Conservation (phyloP, 805 yeast species). For the Saccharomycopsis olivae region DNA sequence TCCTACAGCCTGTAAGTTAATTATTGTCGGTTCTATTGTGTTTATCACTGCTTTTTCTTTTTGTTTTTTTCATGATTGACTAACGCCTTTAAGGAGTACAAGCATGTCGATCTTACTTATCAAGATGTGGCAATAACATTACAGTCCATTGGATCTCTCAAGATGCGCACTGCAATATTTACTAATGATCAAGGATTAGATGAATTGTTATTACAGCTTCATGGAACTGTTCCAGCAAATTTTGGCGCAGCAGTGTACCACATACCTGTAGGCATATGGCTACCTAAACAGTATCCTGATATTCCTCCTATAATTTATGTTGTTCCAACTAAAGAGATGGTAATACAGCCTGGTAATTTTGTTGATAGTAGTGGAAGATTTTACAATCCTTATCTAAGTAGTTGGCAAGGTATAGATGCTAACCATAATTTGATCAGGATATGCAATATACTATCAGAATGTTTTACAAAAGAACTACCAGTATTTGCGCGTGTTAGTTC, state of each 20-base stretch:
- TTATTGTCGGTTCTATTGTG: no score
- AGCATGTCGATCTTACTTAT: slow-evolving; percentile 46
- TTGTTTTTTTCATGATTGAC: background rate
- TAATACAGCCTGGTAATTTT: slow-evolving; percentile 48
- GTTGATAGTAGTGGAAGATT: slow-evolving; percentile 64
- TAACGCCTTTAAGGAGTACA: slow-evolving; percentile 39
- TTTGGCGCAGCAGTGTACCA: slow-evolving; percentile 24
- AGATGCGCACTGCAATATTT: slow-evolving; percentile 59
- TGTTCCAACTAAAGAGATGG: slow-evolving; percentile 34
- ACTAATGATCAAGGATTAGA: slow-evolving; percentile 49
- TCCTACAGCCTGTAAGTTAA: slow-evolving; percentile 36
- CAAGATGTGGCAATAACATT: slow-evolving; percentile 50
- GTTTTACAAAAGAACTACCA: slow-evolving; percentile 36
- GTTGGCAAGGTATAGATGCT: slow-evolving; percentile 35
- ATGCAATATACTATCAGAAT: slow-evolving; percentile 24
- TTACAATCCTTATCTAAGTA: slow-evolving; percentile 56
- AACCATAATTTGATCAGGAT: slow-evolving; percentile 25
- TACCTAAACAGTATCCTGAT: slow-evolving; percentile 64
- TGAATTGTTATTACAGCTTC: slow-evolving; percentile 49
- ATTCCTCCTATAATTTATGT: slow-evolving; percentile 59
- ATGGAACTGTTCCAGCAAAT: slow-evolving; percentile 41
- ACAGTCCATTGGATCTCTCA: slow-evolving; percentile 39
- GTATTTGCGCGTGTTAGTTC: no score
- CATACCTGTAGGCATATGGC: slow-evolving; percentile 65
- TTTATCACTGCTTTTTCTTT: slow-evolving; percentile 15